phyloP scores from a whole-genome alignment of 2,329 filamentous ascomycete species.

The Colletotrichum camelliae region DNA sequence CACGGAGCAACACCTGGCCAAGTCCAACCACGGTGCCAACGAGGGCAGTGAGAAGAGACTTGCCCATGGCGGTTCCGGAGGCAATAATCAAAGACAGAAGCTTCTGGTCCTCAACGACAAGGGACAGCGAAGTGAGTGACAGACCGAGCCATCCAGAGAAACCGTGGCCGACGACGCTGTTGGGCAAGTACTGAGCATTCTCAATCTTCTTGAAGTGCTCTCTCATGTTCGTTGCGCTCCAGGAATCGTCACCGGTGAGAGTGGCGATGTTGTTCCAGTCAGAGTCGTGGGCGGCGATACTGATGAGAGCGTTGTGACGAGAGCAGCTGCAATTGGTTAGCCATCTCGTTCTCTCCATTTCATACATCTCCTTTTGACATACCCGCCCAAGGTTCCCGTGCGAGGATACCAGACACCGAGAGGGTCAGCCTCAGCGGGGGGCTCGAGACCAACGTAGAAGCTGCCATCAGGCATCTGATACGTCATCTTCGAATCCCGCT shows the following conservation, averaged over 20 bases:
- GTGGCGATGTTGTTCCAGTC: conserved; percentile 64
- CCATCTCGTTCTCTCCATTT: not conserved
- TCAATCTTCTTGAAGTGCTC: conserved; percentile 63
- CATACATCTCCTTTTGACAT: not conserved
- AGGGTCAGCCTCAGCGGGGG: conserved; percentile 24
- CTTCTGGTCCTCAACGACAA: conserved; percentile 11
- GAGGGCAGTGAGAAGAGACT: conserved; percentile 22
- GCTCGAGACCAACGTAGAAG: conserved; percentile 29
- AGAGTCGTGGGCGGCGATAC: conserved; percentile 60
- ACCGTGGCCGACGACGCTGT: conserved; percentile 47
- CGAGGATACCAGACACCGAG: conserved; percentile 45
- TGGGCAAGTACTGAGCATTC: conserved; percentile 55
- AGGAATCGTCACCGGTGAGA: conserved; percentile 65
- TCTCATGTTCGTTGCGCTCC: conserved; percentile 64
- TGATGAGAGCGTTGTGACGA: conserved; percentile 65
- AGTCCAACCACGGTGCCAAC: conserved; percentile 28
- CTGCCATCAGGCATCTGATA: conserved; percentile 40
- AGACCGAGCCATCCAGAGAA: conserved; percentile 55
- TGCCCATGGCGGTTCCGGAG: conserved; percentile 30
- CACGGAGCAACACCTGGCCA: conserved; percentile 28
- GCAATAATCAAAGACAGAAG: conserved; percentile 28
- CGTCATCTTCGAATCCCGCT: conserved; percentile 55
- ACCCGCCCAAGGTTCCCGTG: conserved; percentile 51
- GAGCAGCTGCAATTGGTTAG: conserved; percentile 30
- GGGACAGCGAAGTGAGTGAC: conserved; percentile 3